These are phyloP conservation scores for Globomyces pollinis-pini DNA, from an alignment of 192 early-diverging fungal genomes.

Conservation along the genomic window DNA sequence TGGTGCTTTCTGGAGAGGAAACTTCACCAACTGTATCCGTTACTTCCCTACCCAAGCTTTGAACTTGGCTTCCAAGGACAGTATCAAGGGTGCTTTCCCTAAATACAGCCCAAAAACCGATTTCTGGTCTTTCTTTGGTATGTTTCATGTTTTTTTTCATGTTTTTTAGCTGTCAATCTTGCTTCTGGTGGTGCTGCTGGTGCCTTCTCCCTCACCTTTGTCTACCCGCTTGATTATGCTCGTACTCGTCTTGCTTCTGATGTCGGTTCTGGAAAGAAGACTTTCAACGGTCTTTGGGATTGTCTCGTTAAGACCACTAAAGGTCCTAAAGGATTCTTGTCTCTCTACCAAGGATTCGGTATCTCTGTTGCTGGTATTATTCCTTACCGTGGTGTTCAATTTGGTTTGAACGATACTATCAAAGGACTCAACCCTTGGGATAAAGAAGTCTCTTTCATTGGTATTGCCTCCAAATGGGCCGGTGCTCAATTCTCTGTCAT, in stretches of 20 bases:
- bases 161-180: conserved; percentile 88
- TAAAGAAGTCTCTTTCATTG: conserved; percentile 28
- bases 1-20: conserved; percentile 67
- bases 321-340: conserved; percentile 16
- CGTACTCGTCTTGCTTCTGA: conserved; percentile 87
- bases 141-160: too few relatives aligned
- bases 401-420: conserved; percentile 69
- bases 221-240: conserved; percentile 95
- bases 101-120: conserved; percentile 44
- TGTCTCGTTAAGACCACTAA: conserved; percentile 68
- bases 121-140: conserved; percentile 80
- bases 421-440: conserved; percentile 38
- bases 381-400: conserved; percentile 77
- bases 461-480: conserved; percentile 28
- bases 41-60: conserved; percentile 98
- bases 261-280: conserved; percentile 61
- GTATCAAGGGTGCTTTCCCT: conserved; percentile 89
- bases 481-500: conserved; percentile 34
- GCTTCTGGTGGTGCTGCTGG: conserved; percentile 83
- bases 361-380: conserved; percentile 87
- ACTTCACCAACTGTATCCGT: conserved; percentile 90
- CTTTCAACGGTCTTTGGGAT: conserved; percentile 83
- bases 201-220: conserved; percentile 79
- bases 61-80: conserved; percentile 96
- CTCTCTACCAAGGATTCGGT: conserved; percentile 91